phyloP scores from a whole-genome alignment of 1,284 basidiomycete species.

The Cystobasidium pallidum region DNA sequence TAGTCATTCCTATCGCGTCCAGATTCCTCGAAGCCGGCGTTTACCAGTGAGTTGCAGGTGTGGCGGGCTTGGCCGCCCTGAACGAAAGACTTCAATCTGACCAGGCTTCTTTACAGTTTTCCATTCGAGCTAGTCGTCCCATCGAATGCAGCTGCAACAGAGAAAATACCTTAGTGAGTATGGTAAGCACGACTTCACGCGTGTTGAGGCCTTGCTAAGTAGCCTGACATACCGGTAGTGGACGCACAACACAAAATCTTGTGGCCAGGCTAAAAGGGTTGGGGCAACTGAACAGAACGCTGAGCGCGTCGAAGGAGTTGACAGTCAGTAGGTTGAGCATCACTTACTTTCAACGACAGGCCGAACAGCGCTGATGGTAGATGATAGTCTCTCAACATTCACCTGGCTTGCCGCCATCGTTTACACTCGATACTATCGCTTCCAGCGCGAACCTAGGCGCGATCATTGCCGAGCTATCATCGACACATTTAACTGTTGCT shows the following conservation, averaged over 20 bases:
- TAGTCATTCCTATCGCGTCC: conserved; percentile 2
- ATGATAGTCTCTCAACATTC: conserved; percentile 18
- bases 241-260: conserved; percentile 12
- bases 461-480: conserved; percentile 23
- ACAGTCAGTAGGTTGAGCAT: conserved; percentile 17
- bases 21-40: conserved; percentile 4
- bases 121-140: conserved; percentile 31
- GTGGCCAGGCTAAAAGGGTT: conserved; percentile 20
- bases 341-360: no score
- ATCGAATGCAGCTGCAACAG: conserved; percentile 25
- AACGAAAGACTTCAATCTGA: not conserved
- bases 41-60: conserved; percentile 6
- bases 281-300: conserved; percentile 1
- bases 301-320: conserved; percentile 4
- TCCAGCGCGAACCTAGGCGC: conserved; percentile 10
- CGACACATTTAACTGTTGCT: conserved; percentile 14
- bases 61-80: not conserved
- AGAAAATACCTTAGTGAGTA: conserved; percentile 21
- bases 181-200: not conserved
- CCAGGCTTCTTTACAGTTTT: conserved; percentile 6
- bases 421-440: conserved; percentile 19
- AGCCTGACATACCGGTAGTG: conserved; percentile 24
- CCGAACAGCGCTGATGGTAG: no score
- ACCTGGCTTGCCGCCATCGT: conserved; percentile 10
- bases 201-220: not conserved